Evolutionary conservation across 768 basidiomycete species (phyloP), one percentile per base, ranked within the genome.

Genomic region (Russula dissimulans): DNA sequence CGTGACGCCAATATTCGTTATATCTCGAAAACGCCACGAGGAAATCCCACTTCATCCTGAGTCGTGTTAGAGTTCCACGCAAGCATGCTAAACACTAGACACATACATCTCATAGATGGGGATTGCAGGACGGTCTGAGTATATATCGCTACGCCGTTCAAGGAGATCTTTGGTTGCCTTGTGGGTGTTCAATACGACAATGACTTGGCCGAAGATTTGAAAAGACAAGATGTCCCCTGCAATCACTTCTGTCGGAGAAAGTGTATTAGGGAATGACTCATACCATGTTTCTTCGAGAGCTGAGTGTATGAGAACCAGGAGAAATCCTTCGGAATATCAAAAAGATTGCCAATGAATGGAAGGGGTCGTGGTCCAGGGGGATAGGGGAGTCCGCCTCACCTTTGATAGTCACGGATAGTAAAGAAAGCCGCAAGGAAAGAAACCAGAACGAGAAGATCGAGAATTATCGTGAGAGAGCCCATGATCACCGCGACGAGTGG

Each of bases 121-220:
- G 6, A 43, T 18, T 6, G 14, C 32, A 22, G 49, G 41, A 34
- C 57, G 57, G 31, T 46, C 50, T 4, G 57, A 51, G n/a, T 51
- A 59, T 11, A 77, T 47, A 8, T 47, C 46, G 17, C 29, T 9
- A 8, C 46, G 46, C 31, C 15, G 31, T 47, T 47, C 46, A 3
- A 47, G 46, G 4, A 47, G 29, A 15, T 47, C 46, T 17, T 47
- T 47, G 15, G 4, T 47, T 17, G 31, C 31, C 11, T 47, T 32
- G 46, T 7, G 6, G 26, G 29, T 14, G 17, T 47, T 29, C 29
- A 47, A 47, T 31, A 47, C 46, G 29, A 47, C 14, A 14, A 47
- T 47, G 29, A 47, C 46, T 17, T 32, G 46, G 29, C 77, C 75
- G 34, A 84, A 68, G 29, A 81, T 59, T 46, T 69, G 67, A 47